Evolutionary conservation across 441 rosid species (phyloP).

Genomic region (Corymbia calophylla): DNA sequence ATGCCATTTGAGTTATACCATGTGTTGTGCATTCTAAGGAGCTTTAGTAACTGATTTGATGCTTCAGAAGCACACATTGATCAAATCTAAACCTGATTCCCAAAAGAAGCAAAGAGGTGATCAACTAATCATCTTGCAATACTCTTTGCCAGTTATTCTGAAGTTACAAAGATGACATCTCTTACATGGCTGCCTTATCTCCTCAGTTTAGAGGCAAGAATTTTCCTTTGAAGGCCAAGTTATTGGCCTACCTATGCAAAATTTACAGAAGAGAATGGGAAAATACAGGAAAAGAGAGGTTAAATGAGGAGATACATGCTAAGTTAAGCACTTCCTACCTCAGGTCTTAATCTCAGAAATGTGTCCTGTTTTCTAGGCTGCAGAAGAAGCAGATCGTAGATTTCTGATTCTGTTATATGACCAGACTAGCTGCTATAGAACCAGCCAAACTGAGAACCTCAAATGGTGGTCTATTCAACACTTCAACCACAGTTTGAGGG

Average conservation of each 20-base stretch:
- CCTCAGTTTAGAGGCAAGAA: neutral
- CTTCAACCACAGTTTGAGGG: slow-evolving; percentile 69
- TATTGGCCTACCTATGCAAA: neutral
- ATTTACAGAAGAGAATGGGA: neutral
- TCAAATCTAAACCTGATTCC: neutral
- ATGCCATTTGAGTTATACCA: neutral
- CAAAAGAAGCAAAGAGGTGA: neutral
- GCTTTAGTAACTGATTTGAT: neutral
- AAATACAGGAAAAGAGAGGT: neutral
- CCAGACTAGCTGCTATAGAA: slow-evolving; percentile 82
- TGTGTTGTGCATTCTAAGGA: neutral
- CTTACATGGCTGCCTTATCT: neutral
- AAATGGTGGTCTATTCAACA: slow-evolving; percentile 61
- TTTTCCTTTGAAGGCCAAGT: neutral
- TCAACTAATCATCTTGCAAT: neutral
- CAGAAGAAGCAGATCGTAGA: neutral
- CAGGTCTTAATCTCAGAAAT: neutral
- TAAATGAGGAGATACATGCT: neutral
- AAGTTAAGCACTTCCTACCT: neutral
- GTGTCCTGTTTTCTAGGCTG: neutral
- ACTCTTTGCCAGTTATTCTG: neutral
- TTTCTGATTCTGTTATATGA: slow-evolving; percentile 26
- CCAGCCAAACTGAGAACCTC: slow-evolving; percentile 91
- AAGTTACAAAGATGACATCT: neutral
- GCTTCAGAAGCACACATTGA: neutral